Base-by-base conservation (phyloP, 78 protist genomes). In the Dictyostelium intermedium region DNA sequence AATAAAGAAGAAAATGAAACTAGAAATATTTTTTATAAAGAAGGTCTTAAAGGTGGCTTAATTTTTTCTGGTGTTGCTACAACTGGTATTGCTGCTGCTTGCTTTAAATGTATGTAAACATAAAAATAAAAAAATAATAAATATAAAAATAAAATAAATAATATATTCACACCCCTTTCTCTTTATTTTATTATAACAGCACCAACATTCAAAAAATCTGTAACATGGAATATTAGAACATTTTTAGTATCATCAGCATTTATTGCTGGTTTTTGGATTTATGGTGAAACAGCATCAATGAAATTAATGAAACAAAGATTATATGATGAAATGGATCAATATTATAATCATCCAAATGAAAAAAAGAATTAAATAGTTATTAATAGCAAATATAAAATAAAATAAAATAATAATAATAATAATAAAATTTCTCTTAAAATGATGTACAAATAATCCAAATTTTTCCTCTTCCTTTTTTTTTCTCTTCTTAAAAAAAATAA, bases 251-350 rank as follows among this genome's bases (percentile, higher is more conserved):
- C 85, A 32, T 87, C 93, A 18, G 93, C 78, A n/a, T 87, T 87
- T 41, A 45, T 87, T 56, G 93, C 93, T 5, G 93, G 93, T 79
- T 87, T 61, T 35, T 87, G 93, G 93, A 79, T 87, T 63, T 87
- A 34, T 5, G 93, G 93, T 76, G 93, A 87, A 41, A 78, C 77
- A 7, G 81, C 56, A 20, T 78, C 93, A 43, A 39, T 37, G 41
- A 41, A 66, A 41, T 14, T 63, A 23, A 87, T 87, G 25, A 37
- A 87, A 23, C 35, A 66, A n/a, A 77, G 93, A 70, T 27, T 87
- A 30, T 56, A 56, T 16, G 81, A 76, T 23, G 79, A 87, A 66
- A 87, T 87, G 93, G 93, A 87, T 27, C n/a, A 47, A 35, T 86
- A 37, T 60, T 87, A 87, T 32, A 87, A 87, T 7, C 82, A 61